Percentiles rank a stretch among this genome's conserved stretches.
Evolutionary conservation across 257 asterid species (phyloP).

Genomic region (Gentiana dahurica): DNA sequence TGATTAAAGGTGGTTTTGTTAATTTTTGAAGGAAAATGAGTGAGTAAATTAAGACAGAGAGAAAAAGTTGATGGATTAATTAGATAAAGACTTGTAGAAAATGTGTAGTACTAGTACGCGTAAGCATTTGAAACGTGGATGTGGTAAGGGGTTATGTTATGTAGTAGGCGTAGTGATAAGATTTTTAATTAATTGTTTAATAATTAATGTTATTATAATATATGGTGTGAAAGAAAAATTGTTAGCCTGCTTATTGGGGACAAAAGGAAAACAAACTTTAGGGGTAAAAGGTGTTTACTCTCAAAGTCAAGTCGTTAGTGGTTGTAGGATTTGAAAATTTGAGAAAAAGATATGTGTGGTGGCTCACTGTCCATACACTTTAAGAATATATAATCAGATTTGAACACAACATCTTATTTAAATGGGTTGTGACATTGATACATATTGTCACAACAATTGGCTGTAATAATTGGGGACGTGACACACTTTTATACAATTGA

Average conservation of each 20-base stretch:
- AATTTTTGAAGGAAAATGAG: too few species aligned
- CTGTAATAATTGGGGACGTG: too few species aligned
- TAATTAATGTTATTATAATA: not conserved
- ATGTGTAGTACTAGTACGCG: conserved; percentile 6
- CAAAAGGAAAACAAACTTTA: conserved; percentile 10
- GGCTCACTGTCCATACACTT: too few species aligned
- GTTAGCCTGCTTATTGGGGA: conserved; percentile 14
- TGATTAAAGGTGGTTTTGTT: too few species aligned
- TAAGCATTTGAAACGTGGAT: conserved; percentile 12
- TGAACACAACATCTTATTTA: too few species aligned
- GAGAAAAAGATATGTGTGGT: too few species aligned
- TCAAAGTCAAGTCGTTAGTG: conserved; percentile 19
- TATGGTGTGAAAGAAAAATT: conserved; percentile 5
- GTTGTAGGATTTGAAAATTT: conserved; percentile 25
- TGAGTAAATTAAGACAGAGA: not conserved
- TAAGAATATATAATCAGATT: too few species aligned
- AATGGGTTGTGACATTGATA: too few species aligned
- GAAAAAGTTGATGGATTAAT: not conserved
- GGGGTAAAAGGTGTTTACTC: conserved; percentile 8
- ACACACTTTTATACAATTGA: too few species aligned
- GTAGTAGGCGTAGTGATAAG: not conserved
- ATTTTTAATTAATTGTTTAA: conserved; percentile 4
- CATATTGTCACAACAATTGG: too few species aligned
- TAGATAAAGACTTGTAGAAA: too few species aligned
- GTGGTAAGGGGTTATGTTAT: conserved; percentile 4